Conservation (phyloP, 1,139 yeast species). For the Pichia sp. region DNA sequence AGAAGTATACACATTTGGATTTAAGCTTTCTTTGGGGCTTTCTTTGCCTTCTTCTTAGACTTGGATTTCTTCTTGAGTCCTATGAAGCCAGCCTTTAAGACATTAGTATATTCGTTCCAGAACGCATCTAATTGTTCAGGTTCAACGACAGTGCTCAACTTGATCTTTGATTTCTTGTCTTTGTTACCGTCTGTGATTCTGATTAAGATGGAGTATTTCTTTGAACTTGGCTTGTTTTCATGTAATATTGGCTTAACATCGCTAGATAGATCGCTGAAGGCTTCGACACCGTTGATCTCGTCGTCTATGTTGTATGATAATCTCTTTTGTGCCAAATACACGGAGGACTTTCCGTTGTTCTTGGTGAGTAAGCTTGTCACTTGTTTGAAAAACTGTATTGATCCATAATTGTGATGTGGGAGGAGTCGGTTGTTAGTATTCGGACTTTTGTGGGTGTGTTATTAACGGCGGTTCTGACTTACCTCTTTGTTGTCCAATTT, state of each 20-base stretch:
- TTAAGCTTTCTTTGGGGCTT: constrained; percentile 28
- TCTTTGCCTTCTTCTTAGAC: constrained; percentile 29
- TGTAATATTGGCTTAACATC: constrained; percentile 16
- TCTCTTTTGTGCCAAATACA: constrained; percentile 43
- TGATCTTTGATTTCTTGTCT: constrained; percentile 29
- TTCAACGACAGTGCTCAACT: constrained; percentile 31
- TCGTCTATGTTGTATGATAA: constrained; percentile 30
- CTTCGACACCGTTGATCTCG: constrained; percentile 21
- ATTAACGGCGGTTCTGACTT: too few relatives aligned
- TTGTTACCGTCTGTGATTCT: constrained; percentile 61
- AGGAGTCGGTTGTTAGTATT: constrained; percentile 10
- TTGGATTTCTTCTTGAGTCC: constrained; percentile 29
- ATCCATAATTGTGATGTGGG: too few relatives aligned
- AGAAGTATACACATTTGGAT: too few relatives aligned
- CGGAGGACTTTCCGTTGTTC: constrained; percentile 40
- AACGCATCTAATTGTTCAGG: constrained; percentile 29
- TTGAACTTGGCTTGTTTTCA: constrained; percentile 9
- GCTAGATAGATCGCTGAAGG: constrained; percentile 19
- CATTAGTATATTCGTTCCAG: constrained; percentile 29
- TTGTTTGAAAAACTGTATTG: constrained; percentile 39
- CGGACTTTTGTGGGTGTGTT: too few relatives aligned
- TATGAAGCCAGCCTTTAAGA: constrained; percentile 26
- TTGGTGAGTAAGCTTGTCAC: constrained; percentile 30
- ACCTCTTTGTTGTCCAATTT: constrained; percentile 22
- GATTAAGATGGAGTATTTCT: constrained; percentile 48